These are phyloP conservation scores for Populus hybrid DNA, from an alignment of 441 rosid genomes.

Conservation along the genomic window DNA sequence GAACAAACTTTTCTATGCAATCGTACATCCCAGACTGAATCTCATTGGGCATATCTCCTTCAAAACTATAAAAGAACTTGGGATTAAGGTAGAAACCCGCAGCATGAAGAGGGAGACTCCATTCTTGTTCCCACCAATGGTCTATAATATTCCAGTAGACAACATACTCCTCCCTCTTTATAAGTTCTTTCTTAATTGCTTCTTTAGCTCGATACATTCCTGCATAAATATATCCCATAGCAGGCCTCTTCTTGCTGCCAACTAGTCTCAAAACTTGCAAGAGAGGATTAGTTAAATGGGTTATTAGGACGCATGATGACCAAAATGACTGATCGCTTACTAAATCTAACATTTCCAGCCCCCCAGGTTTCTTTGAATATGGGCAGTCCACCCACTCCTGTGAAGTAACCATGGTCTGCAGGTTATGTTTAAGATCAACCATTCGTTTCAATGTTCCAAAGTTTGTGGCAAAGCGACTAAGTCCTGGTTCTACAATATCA, in stretches of 20 bases:
- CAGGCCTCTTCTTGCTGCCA: constrained; percentile 60
- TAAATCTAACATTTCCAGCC: constrained; percentile 60
- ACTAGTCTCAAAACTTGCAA: constrained; percentile 57
- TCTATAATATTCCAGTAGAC: constrained; percentile 77
- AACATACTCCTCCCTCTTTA: constrained; percentile 55
- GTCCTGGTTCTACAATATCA: constrained; percentile 61
- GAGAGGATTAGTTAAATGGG: constrained; percentile 53
- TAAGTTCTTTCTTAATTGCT: constrained; percentile 59
- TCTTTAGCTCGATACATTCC: constrained; percentile 73
- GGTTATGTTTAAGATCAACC: constrained; percentile 40
- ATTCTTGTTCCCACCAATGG: constrained; percentile 65
- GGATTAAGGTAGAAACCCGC: constrained; percentile 93
- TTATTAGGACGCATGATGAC: constrained; percentile 50
- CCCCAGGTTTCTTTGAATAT: constrained; percentile 64
- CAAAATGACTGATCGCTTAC: constrained; percentile 63
- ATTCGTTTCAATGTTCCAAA: constrained; percentile 55
- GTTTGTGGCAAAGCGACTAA: constrained; percentile 50
- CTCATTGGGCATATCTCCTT: constrained; percentile 58
- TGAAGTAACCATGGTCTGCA: constrained; percentile 75
- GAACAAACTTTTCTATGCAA: constrained; percentile 73
- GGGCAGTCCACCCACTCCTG: constrained; percentile 76
- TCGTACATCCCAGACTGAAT: constrained; percentile 63
- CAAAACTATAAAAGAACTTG: constrained; percentile 64
- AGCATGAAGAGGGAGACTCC: constrained; percentile 65
- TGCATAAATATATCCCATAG: constrained; percentile 76